Conservation (phyloP, 75 land plant genomes). For the Ceratopteris richardii region DNA sequence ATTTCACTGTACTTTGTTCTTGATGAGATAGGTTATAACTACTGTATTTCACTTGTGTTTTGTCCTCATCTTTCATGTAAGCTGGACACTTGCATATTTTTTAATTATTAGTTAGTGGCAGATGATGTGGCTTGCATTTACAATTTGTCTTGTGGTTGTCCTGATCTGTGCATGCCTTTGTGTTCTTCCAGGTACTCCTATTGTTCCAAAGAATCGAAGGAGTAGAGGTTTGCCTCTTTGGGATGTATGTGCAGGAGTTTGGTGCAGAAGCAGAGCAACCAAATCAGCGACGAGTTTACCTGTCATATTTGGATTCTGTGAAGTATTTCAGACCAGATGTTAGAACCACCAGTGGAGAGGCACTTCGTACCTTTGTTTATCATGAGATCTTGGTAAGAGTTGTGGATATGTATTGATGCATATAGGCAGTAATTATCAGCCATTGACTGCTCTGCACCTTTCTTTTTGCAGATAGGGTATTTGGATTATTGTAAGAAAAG, state of each 20-base stretch:
- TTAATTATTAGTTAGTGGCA: too few species aligned
- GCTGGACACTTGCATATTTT: not conserved
- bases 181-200: conserved; percentile 37
- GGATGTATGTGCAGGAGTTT: conserved; percentile 73
- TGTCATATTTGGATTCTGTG: conserved; percentile 68
- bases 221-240: conserved; percentile 63
- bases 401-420: too few species aligned
- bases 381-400: conserved; percentile 59
- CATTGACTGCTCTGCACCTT: too few species aligned
- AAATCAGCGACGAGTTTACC: conserved; percentile 60
- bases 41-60: too few species aligned
- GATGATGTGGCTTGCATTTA: too few species aligned
- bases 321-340: conserved; percentile 68
- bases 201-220: conserved; percentile 69
- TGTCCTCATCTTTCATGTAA: not conserved
- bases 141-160: too few species aligned
- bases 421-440: too few species aligned
- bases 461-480: conserved; percentile 50
- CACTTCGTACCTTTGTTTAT: conserved; percentile 64
- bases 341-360: conserved; percentile 37
- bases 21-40: too few species aligned
- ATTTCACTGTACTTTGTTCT: too few species aligned
- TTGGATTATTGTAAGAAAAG: conserved; percentile 59
- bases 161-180: too few species aligned
- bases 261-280: conserved; percentile 48